Evolutionary conservation across 805 yeast genomes (phyloP), one percentile per base, ranked within the genome.

Genomic region (Lipomyces sp.): DNA sequence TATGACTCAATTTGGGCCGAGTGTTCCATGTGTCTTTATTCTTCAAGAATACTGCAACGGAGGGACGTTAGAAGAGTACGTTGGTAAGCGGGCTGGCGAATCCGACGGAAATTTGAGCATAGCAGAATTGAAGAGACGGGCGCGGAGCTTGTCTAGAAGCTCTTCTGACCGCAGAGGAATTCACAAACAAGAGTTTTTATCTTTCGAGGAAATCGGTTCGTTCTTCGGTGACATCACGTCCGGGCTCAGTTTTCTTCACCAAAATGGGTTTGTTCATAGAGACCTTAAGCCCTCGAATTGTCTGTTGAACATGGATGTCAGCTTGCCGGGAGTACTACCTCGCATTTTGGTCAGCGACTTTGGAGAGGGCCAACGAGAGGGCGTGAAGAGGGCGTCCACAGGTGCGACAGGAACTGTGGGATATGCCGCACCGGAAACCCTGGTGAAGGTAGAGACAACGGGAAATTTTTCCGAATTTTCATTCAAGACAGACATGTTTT

Each of bases 281-380:
- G 96, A 89, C 65, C 71, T 89, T 55, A 89, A 89, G 61, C 96
- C 96, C 0, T 85, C 95, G 1, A 89, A 89, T 61, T 87, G 95
- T 68, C 70, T 89, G 24, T 68, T 89, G 43, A 49, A 53, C 23
- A 46, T 43, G 24, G 44, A 36, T 32, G 19, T 38, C 18, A 51
- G 51, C 4, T 19, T 36, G 6, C 34, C 41, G 11, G 34, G 37
- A 13, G 35, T 16, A 7, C 70, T 83, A 11, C 95, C 95, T 0
- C 77, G 74, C n/a, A 78, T 86, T 1, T 72, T 87, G 13, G 90
- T 89, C 11, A 82, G 95, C 39, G 96, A 89, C 68, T 84, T 89
- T 65, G 96, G 96, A 2, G 96, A 89, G 65, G 86, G 93, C 5
- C 86, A 84, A 57, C 72, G 84, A 56, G 82, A 83, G 47, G 88